Base-by-base conservation (phyloP, 108 stramenopile species). In the Cylindrotheca closterium region DNA sequence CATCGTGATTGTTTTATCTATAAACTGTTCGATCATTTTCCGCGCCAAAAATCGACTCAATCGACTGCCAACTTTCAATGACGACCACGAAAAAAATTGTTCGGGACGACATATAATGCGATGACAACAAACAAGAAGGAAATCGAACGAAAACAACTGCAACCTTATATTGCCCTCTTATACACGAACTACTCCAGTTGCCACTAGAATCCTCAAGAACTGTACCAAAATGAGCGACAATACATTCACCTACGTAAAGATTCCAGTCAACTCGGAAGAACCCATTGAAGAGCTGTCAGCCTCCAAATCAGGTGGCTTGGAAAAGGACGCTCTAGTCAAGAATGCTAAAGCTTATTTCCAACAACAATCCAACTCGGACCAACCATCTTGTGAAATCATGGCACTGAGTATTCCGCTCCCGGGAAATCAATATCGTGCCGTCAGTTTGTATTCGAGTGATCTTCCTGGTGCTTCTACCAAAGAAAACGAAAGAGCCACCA, bases 311-410 rank as follows among this genome's bases (percentile, higher is more conserved):
- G 90, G 90, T 23, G 90, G 90, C 1, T 66, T 91, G 30, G 37
- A 51, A 10, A 68, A 88, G n/a, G n/a, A n/a, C n/a, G n/a, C n/a
- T n/a, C n/a, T 91, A 27, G 70, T 77, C 8, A 79, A 75, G 27
- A 51, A 73, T 4, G 90, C 87, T 23, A 91, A 91, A 63, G 47
- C 79, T 46, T 86, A 85, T 59, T 88, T 91, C 55, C 51, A 51
- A 51, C 8, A 51, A 19, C 51, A 51, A 51, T 5, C 51, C 51
- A 51, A 51, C n/a, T 5, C 51, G n/a, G 51, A 51, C 22, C 51
- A 51, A 15, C 51, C 51, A 15, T 51, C 51, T n/a, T 51, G 51
- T 51, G 51, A 51, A 19, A 51, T 51, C 19, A 51, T 23, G 21
- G 51, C 51, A n/a, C n/a, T 51, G 51, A 51, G 51, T 51, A 19